A percentile compares a stretch with the other conserved stretches of the same genome.
phyloP scores from a whole-genome alignment of 108 stramenopile species.

The Stephanodiscus triporus region DNA sequence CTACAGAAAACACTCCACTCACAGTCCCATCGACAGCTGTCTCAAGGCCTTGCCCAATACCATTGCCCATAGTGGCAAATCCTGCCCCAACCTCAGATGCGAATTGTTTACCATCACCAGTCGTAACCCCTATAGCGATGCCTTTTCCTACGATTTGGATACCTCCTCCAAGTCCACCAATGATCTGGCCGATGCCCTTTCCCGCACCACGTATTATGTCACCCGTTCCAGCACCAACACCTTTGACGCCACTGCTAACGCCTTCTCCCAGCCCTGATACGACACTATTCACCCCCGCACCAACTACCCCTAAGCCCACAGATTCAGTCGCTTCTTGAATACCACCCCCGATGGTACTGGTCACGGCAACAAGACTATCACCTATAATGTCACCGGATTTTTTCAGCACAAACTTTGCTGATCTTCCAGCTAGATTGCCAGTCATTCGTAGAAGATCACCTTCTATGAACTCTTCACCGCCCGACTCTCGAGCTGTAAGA shows the following conservation, averaged over 20 bases:
- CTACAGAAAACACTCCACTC: slow-evolving; percentile 75
- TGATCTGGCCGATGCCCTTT: slow-evolving; percentile 81
- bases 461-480: slow-evolving; percentile 84
- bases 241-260: slow-evolving; percentile 74
- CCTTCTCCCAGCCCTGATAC: slow-evolving; percentile 88
- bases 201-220: slow-evolving; percentile 80
- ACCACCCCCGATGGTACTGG: slow-evolving; percentile 65
- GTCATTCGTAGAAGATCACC: slow-evolving; percentile 85
- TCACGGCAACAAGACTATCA: slow-evolving; percentile 60
- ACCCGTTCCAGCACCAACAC: slow-evolving; percentile 83
- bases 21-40: slow-evolving; percentile 78
- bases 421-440: slow-evolving; percentile 82
- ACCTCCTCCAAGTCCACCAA: slow-evolving; percentile 85
- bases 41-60: slow-evolving; percentile 80
- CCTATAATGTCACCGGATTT: slow-evolving; percentile 72
- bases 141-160: slow-evolving; percentile 75
- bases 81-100: slow-evolving; percentile 75
- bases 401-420: slow-evolving; percentile 69
- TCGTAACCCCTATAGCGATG: slow-evolving; percentile 75
- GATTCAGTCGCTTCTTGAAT: slow-evolving; percentile 74
- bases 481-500: slow-evolving; percentile 77
- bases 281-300: slow-evolving; percentile 84
- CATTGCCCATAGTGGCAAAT: slow-evolving; percentile 63
- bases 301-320: slow-evolving; percentile 77
- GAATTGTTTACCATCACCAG: slow-evolving; percentile 74